Evolutionary conservation across 768 basidiomycete genomes (phyloP).

Genomic region (Coprinopsis sp.): DNA sequence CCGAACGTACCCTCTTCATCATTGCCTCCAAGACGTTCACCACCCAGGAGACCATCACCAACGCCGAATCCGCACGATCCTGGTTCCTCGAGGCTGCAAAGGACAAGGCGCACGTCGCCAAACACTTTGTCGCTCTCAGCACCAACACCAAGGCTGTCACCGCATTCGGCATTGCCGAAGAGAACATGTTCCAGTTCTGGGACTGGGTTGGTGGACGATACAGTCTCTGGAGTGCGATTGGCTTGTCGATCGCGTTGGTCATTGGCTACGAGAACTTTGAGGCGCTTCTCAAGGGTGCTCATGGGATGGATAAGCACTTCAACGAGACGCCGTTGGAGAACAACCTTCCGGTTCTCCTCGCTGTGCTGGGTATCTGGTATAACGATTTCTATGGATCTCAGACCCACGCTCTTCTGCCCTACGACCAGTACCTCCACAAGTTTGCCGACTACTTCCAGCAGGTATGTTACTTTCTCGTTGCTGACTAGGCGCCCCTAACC

Average conservation of each 20-base stretch:
- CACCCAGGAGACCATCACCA: slow-evolving; percentile 99
- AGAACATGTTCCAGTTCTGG: slow-evolving; percentile 99
- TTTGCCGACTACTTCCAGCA: slow-evolving; percentile 99
- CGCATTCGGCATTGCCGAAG: slow-evolving; percentile 82
- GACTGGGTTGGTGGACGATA: slow-evolving; percentile 99
- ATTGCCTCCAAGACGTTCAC: slow-evolving; percentile 99
- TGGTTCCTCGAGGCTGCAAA: slow-evolving; percentile 89
- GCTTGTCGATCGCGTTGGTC: slow-evolving; percentile 87
- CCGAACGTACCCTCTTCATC: slow-evolving; percentile 94
- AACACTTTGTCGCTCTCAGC: slow-evolving; percentile 97
- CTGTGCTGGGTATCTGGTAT: slow-evolving; percentile 94
- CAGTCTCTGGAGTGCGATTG: slow-evolving; percentile 98
- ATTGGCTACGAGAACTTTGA: slow-evolving; percentile 96
- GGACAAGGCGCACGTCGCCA: slow-evolving; percentile 90
- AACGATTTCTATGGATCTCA: slow-evolving; percentile 98
- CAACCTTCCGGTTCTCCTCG: slow-evolving; percentile 90
- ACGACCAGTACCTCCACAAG: slow-evolving; percentile 98
- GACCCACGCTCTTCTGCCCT: slow-evolving; percentile 92
- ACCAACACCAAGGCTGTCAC: slow-evolving; percentile 95
- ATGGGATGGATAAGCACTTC: slow-evolving; percentile 98
- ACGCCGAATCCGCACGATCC: slow-evolving; percentile 86
- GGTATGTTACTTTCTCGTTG: slow-evolving; percentile 23
- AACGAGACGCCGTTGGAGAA: slow-evolving; percentile 79
- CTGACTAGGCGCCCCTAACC: neutral
- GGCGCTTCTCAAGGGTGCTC: slow-evolving; percentile 83